Evolutionary conservation across 2,329 filamentous ascomycete genomes (phyloP), one percentile per base, ranked within the genome.

Genomic region (Ophiocordyceps camponoti-saundersi): DNA sequence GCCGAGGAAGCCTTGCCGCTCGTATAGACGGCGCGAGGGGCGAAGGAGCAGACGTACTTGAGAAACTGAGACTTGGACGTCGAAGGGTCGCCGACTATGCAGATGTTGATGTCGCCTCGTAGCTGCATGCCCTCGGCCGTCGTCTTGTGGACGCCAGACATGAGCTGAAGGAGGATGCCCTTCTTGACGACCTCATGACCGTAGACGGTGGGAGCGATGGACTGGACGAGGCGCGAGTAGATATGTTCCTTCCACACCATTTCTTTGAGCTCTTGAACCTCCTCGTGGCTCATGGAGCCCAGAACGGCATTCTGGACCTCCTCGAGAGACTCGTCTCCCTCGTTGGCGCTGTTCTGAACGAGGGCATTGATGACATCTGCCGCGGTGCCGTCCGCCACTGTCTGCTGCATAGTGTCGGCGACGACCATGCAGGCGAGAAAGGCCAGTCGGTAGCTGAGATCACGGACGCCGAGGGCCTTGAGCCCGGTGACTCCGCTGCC

Each of bases 181-280:
- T 98, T 98, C 69, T 98, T 98, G 59, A 98, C 90, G 48, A 95
- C 87, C 51, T 92, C 87, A 60, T 98, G 92, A 15, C 92, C 92
- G 57, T 95, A 98, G 3, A 98, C 89, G 74, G 90, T 98, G 1
- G 92, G 92, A 1, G 92, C 92, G 44, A 98, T 80, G 0, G 89
- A 95, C 57, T 94, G 85, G 34, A 98, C 88, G 11, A 98, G 71
- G 23, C 89, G 80, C 56, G 85, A 82, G 67, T 95, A 98, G 55
- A 96, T 95, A 61, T 95, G 89, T 51, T 93, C 87, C 48, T 83
- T 87, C 64, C 96, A 90, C 23, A 98, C 92, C 81, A 98, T 92
- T 48, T 79, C 72, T 64, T 88, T 83, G 53, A 98, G 70, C 57
- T 98, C 90, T 40, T 94, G 82, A 48, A 98, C 93, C 62, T 98